A percentile compares a stretch with the other conserved stretches of the same genome.
Conservation (phyloP, 73 alveolate species). For the Paraurostyla sp. region DNA sequence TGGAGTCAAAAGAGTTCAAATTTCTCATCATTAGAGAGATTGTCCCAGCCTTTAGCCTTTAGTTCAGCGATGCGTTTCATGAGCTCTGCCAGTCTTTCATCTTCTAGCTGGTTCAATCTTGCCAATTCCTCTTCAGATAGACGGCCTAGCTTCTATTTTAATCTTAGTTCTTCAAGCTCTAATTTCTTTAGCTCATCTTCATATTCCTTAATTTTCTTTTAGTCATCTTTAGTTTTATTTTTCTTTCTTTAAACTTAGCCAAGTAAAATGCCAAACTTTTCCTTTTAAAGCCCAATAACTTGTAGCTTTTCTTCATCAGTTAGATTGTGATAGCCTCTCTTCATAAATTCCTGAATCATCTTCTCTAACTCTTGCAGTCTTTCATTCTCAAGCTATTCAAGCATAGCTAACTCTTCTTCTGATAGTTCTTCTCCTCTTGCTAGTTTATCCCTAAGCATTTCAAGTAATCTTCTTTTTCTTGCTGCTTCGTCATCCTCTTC, state of each 20-base stretch:
- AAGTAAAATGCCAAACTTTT: not conserved
- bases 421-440: not conserved
- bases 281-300: not conserved
- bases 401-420: not conserved
- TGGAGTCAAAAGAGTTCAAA: not conserved
- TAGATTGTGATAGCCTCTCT: not conserved
- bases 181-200: not conserved
- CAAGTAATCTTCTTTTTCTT: not conserved
- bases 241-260: not conserved
- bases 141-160: not conserved
- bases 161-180: not conserved
- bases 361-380: not conserved
- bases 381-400: constrained; percentile 16
- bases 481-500: constrained; percentile 32
- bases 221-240: not conserved
- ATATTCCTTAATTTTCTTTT: not conserved
- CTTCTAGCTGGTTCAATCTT: not conserved
- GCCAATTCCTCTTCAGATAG: not conserved
- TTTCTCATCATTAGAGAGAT: not conserved
- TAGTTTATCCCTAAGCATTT: not conserved
- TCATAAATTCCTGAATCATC: not conserved
- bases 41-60: not conserved
- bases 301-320: constrained; percentile 7
- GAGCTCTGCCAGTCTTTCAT: not conserved
- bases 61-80: not conserved